phyloP scores from a whole-genome alignment of 2,329 filamentous ascomycete genomes.

The Colletotrichum sp. region DNA sequence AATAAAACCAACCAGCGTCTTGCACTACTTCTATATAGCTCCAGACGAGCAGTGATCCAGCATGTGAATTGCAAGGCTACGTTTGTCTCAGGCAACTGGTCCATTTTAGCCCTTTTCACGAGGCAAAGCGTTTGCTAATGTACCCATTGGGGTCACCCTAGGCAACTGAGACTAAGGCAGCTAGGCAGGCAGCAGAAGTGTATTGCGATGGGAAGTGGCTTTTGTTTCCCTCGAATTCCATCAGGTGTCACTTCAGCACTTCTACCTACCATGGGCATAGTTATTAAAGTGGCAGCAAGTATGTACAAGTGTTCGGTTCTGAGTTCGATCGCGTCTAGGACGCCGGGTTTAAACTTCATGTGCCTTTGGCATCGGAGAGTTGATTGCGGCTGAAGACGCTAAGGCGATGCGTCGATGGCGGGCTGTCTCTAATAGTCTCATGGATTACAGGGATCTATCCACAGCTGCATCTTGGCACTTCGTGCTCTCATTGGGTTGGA shows the following conservation, averaged over 20 bases:
- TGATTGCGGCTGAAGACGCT: neutral
- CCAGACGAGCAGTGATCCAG: neutral
- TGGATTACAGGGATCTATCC: neutral
- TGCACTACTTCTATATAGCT: neutral
- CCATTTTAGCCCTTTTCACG: neutral
- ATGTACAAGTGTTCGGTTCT: accelerated
- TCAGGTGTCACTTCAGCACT: neutral
- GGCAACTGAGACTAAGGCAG: neutral
- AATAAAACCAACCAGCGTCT: neutral
- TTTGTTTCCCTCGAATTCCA: neutral
- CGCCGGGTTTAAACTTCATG: neutral
- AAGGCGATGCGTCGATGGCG: neutral
- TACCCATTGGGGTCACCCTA: neutral
- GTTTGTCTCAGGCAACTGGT: neutral
- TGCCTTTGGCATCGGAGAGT: accelerated
- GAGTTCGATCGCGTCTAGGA: accelerated
- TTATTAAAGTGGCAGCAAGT: neutral
- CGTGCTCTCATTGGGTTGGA: neutral
- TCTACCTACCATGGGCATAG: neutral
- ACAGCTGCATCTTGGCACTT: neutral
- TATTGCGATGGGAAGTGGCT: neutral
- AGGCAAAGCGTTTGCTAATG: neutral
- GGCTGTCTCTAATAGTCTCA: neutral
- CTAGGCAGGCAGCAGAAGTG: neutral
- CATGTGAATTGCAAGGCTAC: neutral